A percentile compares a stretch with the other conserved stretches of the same genome.
Evolutionary conservation across 2,329 filamentous ascomycete species (phyloP).

Genomic region (Alternaria viburni): DNA sequence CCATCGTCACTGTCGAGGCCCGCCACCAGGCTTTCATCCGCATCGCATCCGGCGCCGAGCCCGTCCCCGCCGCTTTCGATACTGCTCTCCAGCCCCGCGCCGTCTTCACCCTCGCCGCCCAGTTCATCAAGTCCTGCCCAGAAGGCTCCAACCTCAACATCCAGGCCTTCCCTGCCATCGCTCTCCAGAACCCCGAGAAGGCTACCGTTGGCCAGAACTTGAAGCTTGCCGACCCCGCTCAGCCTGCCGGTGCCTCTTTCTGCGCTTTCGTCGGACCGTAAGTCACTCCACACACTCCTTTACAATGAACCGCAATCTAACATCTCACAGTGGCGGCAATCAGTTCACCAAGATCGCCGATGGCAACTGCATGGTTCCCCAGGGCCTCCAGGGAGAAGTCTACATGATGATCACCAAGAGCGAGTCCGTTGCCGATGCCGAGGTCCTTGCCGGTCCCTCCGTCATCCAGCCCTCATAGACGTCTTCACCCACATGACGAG

Average conservation of each 20-base stretch:
- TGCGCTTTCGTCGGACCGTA: slow-evolving; percentile 72
- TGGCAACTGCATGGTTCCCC: slow-evolving; percentile 66
- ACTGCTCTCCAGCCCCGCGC: slow-evolving; percentile 70
- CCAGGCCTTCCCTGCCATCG: slow-evolving; percentile 65
- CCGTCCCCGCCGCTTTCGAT: slow-evolving; percentile 73
- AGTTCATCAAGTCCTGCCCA: slow-evolving; percentile 75
- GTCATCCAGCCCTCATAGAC: slow-evolving; percentile 49
- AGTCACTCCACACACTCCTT: slow-evolving; percentile 38
- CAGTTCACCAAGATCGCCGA: slow-evolving; percentile 64
- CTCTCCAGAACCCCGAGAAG: slow-evolving; percentile 60
- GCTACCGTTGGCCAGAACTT: slow-evolving; percentile 48
- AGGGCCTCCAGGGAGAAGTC: slow-evolving; percentile 66
- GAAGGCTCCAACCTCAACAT: slow-evolving; percentile 67
- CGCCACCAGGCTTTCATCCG: slow-evolving; percentile 78
- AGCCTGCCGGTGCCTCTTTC: slow-evolving; percentile 57
- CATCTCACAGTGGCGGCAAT: slow-evolving; percentile 36
- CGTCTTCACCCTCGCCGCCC: slow-evolving; percentile 75
- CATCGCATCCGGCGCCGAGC: slow-evolving; percentile 61
- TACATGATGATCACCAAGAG: slow-evolving; percentile 70
- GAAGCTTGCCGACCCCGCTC: slow-evolving; percentile 44
- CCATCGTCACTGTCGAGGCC: slow-evolving; percentile 75
- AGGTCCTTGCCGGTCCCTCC: slow-evolving; percentile 65
- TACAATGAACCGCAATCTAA: slow-evolving; percentile 25
- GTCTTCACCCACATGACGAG: slow-evolving; percentile 3
- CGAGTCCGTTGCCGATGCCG: slow-evolving; percentile 47